Conservation (phyloP, 305 asterid species). For the Coffea humblotiana region DNA sequence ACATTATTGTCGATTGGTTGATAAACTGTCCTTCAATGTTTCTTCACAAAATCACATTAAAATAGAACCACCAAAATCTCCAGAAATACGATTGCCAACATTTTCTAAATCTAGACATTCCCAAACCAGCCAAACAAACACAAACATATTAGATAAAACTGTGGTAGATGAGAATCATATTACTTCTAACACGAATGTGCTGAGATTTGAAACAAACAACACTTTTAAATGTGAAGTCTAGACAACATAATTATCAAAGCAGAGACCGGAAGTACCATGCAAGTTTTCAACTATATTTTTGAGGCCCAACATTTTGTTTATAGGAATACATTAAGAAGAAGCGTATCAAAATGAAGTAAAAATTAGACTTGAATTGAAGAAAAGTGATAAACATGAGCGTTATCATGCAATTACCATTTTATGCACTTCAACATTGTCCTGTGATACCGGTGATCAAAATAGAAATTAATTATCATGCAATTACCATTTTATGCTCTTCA, state of each 20-base stretch:
- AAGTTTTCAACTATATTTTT: neutral
- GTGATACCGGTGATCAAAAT: neutral
- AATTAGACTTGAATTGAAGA: no score
- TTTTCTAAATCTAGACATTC: neutral
- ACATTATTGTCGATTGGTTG: no score
- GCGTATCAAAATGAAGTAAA: neutral
- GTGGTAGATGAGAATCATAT: neutral
- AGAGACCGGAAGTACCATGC: neutral
- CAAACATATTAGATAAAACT: neutral
- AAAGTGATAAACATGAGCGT: no score
- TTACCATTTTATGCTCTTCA: constrained; percentile 55
- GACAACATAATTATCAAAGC: neutral
- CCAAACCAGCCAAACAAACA: neutral
- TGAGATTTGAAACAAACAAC: neutral
- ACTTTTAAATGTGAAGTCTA: neutral
- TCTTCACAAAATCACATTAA: no score
- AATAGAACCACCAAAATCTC: no score
- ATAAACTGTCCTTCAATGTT: no score
- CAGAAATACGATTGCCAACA: no score
- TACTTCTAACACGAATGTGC: neutral
- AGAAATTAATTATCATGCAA: neutral
- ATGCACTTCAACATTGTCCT: constrained; percentile 29
- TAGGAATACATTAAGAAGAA: no score
- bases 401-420: no score
- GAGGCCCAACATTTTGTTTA: neutral